Conservation (phyloP, 495 filamentous ascomycete species). For the Penicillium silybi region DNA sequence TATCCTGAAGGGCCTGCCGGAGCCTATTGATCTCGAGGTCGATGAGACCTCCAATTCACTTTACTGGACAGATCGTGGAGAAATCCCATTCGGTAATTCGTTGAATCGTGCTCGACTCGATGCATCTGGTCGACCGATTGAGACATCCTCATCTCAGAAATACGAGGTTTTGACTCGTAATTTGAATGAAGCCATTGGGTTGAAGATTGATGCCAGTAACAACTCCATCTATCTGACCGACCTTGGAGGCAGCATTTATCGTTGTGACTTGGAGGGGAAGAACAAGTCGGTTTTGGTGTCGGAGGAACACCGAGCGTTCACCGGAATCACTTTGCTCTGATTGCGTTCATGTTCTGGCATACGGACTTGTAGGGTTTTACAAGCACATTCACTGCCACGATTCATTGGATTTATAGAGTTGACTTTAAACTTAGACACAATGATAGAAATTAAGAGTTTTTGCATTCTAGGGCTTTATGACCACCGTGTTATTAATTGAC, state of each 20-base stretch:
- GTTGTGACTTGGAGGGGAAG: constrained; percentile 39
- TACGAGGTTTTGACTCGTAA: constrained; percentile 31
- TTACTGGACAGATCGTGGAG: constrained; percentile 56
- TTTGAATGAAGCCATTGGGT: constrained; percentile 48
- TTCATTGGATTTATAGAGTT: too few species aligned
- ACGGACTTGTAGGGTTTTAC: neutral
- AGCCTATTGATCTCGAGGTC: constrained; percentile 50
- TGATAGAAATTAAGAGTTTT: too few species aligned
- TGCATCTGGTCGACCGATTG: constrained; percentile 13
- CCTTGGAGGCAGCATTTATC: constrained; percentile 44
- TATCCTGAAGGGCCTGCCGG: constrained; percentile 39
- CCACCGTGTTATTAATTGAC: too few species aligned
- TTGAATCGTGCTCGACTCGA: constrained; percentile 32
- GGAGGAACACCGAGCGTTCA: constrained; percentile 27
- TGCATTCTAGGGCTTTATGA: too few species aligned
- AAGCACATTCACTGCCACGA: too few species aligned
- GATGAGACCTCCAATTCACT: constrained; percentile 33
- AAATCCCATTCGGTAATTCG: constrained; percentile 44
- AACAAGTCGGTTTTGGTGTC: constrained; percentile 24
- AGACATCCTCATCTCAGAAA: neutral
- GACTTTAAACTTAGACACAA: too few species aligned
- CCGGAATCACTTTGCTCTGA: constrained; percentile 20
- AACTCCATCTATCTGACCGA: constrained; percentile 44
- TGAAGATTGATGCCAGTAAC: constrained; percentile 40
- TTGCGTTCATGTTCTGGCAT: neutral